Conservation (phyloP, 805 yeast species). For the Wilhelminamyces savonicus region DNA sequence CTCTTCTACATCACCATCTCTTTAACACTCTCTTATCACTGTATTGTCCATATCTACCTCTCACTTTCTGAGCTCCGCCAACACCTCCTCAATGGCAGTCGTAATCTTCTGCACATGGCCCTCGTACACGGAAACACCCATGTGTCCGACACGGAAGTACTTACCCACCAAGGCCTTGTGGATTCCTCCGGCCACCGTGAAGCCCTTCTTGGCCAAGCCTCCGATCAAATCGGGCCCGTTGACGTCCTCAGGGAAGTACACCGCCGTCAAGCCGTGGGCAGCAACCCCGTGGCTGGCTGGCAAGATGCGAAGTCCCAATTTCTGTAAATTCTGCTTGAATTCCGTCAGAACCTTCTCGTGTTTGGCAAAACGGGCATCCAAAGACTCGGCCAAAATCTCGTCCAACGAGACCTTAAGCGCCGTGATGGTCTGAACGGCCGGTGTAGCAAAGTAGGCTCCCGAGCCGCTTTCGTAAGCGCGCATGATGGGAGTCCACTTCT, state of each 20-base stretch:
- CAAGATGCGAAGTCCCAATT: constrained; percentile 64
- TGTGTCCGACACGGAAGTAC: constrained; percentile 93
- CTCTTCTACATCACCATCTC: too few relatives aligned
- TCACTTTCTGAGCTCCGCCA: constrained; percentile 7
- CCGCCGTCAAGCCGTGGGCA: constrained; percentile 87
- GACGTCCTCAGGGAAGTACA: constrained; percentile 72
- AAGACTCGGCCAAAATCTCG: constrained; percentile 52
- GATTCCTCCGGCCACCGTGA: constrained; percentile 85
- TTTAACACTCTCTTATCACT: too few relatives aligned
- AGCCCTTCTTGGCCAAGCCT: constrained; percentile 54
- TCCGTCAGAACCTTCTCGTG: constrained; percentile 58
- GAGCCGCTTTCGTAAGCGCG: constrained; percentile 74
- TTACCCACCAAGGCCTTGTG: constrained; percentile 72
- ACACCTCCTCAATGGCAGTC: constrained; percentile 25
- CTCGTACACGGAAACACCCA: constrained; percentile 69
- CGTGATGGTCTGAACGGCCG: constrained; percentile 82
- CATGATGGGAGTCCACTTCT: constrained; percentile 87
- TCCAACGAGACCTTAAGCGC: constrained; percentile 73
- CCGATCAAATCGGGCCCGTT: constrained; percentile 62
- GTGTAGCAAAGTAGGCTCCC: constrained; percentile 91
- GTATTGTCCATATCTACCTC: too few relatives aligned
- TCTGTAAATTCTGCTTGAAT: constrained; percentile 54
- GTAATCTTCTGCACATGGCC: constrained; percentile 33
- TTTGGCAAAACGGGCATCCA: constrained; percentile 56
- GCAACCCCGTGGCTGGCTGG: constrained; percentile 52